phyloP scores from a whole-genome alignment of 2,329 filamentous ascomycete genomes.

The Aspergillaceae sp. region DNA sequence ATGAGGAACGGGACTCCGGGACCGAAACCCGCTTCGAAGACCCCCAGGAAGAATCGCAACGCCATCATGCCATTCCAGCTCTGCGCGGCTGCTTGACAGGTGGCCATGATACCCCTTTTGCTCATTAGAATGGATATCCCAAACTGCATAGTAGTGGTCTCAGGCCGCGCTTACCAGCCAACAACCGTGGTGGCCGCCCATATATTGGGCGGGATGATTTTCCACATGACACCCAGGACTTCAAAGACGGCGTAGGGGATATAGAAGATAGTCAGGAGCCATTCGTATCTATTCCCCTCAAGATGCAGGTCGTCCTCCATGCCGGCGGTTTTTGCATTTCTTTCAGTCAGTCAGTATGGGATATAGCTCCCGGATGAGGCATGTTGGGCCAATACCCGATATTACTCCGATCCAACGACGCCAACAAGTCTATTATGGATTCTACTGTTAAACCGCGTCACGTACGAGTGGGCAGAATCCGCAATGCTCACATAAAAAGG shows the following conservation, averaged over 20 bases:
- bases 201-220: conserved; percentile 32
- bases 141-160: conserved; percentile 3
- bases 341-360: conserved; percentile 9
- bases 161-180: conserved; percentile 26
- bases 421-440: conserved; percentile 33
- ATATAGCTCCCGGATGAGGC: too few relatives aligned
- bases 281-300: conserved; percentile 39
- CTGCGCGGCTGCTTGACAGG: conserved; percentile 37
- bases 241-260: conserved; percentile 40
- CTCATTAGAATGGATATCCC: conserved; percentile 5
- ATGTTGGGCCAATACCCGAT: conserved; percentile 31
- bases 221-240: conserved; percentile 39
- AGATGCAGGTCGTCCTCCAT: conserved; percentile 45
- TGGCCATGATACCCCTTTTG: conserved; percentile 40
- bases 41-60: conserved; percentile 41
- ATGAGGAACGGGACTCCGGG: conserved; percentile 43
- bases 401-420: conserved; percentile 44
- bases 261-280: conserved; percentile 48
- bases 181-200: conserved; percentile 39
- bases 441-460: too few relatives aligned
- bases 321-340: conserved; percentile 48
- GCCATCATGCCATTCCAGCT: conserved; percentile 43
- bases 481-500: conserved; percentile 29
- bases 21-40: conserved; percentile 40
- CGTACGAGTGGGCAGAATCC: too few relatives aligned